Percentiles rank a stretch among this genome's conserved stretches.
Evolutionary conservation across 352 stramenopile genomes (phyloP).

Genomic region (Phytophthora brassicae): DNA sequence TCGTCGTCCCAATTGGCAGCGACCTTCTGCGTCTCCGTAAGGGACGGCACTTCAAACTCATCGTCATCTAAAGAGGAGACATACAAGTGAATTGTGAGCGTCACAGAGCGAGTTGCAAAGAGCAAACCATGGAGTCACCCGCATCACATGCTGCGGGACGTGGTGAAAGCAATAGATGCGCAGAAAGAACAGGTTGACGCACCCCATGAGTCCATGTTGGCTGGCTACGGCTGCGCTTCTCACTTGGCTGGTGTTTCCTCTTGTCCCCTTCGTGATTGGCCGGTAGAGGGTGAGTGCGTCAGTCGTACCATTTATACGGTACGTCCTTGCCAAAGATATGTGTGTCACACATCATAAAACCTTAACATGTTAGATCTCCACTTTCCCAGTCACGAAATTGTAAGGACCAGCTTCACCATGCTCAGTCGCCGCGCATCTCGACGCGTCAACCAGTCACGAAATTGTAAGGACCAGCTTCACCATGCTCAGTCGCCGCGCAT

Average conservation of each 20-base stretch:
- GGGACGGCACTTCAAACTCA: constrained; percentile 77
- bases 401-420: neutral
- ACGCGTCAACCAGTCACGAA: neutral
- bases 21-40: constrained; percentile 45
- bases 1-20: constrained; percentile 75
- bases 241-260: constrained; percentile 4
- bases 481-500: neutral
- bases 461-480: neutral
- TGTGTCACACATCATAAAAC: too few species aligned
- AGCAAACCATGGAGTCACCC: neutral
- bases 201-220: constrained; percentile 82
- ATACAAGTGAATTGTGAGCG: neutral
- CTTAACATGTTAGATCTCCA: too few species aligned
- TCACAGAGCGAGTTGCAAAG: constrained; percentile 2
- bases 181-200: constrained; percentile 17
- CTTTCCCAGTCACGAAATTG: neutral
- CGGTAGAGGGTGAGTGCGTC: constrained; percentile 6
- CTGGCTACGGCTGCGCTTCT: neutral
- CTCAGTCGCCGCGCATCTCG: neutral
- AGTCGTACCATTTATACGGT: constrained; percentile 6
- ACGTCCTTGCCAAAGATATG: too few species aligned
- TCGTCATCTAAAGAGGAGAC: constrained; percentile 57
- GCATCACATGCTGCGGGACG: neutral
- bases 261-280: constrained; percentile 24
- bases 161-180: neutral